Base-by-base conservation (phyloP, 306 rosid genomes). In the Quercus rubra region DNA sequence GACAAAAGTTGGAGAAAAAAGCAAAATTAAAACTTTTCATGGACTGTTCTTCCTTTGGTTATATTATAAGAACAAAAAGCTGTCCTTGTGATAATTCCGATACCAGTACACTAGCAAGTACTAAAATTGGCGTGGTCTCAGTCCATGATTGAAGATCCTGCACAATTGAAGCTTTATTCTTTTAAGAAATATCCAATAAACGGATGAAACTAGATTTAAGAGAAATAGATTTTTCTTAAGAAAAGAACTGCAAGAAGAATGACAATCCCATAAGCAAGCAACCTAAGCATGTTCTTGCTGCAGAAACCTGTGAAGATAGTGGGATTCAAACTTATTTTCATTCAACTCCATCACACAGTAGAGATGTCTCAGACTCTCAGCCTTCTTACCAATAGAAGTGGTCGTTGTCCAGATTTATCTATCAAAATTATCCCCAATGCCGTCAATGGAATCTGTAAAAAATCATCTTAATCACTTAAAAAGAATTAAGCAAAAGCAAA, bases 101-200 rank as follows among this genome's bases (percentile, higher is more conserved):
- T 92, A 92, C 98, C 97, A 94, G 88, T 46, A 94, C 88, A 18
- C 98, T 94, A 58, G 73, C 77, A 70, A 94, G 87, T 0, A 93
- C 97, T 55, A 90, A 43, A 78, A 85, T 30, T 18, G 98, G 97
- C 79, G 93, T 79, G 43, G 1, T 38, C 43, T 38, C 72, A 81
- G 70, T 86, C 91, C 85, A 90, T 55, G 74, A 69, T 56, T 85
- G 86, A 62, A 81, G 82, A 81, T 85, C 92, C 98, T 91, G 90
- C 81, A 67, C 62, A 80, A 55, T 23, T 70, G 11, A 79, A 61
- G 52, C 1, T 4, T 70, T 15, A 30, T 21, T 74, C 43, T 71
- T 61, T 30, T 69, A 38, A 78, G 35, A 19, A 72, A 54, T 23
- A 61, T 68, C 18, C 30, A 58, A 68, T 17, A 30, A 64, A 64